Evolutionary conservation across 768 basidiomycete species (phyloP).

Genomic region (Lentinula raphanica): DNA sequence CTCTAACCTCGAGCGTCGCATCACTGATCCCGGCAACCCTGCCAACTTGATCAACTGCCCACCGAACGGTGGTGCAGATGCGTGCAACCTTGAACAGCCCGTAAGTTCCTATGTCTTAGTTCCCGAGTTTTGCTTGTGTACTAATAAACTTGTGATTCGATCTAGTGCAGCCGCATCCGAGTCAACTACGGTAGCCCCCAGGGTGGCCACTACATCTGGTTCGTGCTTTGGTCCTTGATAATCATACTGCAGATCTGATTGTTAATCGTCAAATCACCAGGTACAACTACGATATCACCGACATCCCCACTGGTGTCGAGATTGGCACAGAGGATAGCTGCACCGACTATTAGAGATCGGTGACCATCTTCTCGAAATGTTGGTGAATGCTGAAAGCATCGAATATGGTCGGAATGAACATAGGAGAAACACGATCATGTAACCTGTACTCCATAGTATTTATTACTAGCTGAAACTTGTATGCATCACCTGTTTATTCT

Average conservation of each 20-base stretch:
- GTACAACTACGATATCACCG: slow-evolving; percentile 5
- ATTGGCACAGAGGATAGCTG: neutral
- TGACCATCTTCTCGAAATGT: no score
- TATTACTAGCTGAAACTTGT: no score
- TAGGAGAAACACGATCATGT: no score
- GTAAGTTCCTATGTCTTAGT: neutral
- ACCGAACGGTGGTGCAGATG: slow-evolving; percentile 1
- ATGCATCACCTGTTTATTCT: no score
- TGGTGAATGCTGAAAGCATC: no score
- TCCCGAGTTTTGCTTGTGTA: no score
- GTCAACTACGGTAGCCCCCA: slow-evolving; percentile 2
- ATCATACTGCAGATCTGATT: no score
- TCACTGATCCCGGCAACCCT: slow-evolving; percentile 3
- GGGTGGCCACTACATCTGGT: slow-evolving; percentile 6
- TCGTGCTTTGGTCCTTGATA: no score
- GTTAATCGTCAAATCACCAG: neutral
- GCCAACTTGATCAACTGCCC: slow-evolving; percentile 8
- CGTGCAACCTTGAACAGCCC: slow-evolving; percentile 1
- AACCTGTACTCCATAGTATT: no score
- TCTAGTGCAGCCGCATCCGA: slow-evolving; percentile 2
- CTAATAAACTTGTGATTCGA: no score
- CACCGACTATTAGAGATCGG: slow-evolving; percentile 4
- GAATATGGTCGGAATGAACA: no score
- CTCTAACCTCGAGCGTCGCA: slow-evolving; percentile 5
- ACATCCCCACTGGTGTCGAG: slow-evolving; percentile 2